phyloP scores from a whole-genome alignment of 2,329 filamentous ascomycete species.

The Chaetothyriales sp. region DNA sequence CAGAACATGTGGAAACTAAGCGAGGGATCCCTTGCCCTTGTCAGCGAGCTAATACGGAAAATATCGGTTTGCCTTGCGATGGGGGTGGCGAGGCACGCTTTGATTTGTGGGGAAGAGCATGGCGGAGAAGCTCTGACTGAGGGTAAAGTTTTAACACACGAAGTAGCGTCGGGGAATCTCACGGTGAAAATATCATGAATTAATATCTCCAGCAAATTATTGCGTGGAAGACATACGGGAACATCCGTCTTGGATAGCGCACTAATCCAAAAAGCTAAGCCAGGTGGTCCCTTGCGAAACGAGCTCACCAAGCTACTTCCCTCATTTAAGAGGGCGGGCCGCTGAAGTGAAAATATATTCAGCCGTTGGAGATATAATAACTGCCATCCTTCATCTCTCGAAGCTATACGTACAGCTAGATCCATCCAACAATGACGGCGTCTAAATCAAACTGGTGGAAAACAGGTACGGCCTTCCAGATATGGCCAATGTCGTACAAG shows the following conservation, averaged over 20 bases:
- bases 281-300: too few relatives aligned
- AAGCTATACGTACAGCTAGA: background rate
- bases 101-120: too few relatives aligned
- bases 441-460: constrained; percentile 16
- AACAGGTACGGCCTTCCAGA: constrained; percentile 19
- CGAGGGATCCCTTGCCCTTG: too few relatives aligned
- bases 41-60: too few relatives aligned
- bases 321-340: background rate
- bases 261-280: background rate
- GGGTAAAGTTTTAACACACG: too few relatives aligned
- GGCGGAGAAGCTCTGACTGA: too few relatives aligned
- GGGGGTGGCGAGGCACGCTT: too few relatives aligned
- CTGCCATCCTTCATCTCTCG: background rate
- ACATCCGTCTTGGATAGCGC: background rate
- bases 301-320: background rate
- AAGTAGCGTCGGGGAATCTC: background rate
- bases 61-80: too few relatives aligned
- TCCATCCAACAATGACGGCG: constrained; percentile 5
- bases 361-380: too few relatives aligned
- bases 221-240: background rate
- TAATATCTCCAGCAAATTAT: background rate
- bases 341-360: background rate
- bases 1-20: too few relatives aligned
- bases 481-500: constrained; percentile 24
- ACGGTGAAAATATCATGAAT: background rate